Conservation (phyloP, 1,284 basidiomycete genomes). For the Trametes sp. region DNA sequence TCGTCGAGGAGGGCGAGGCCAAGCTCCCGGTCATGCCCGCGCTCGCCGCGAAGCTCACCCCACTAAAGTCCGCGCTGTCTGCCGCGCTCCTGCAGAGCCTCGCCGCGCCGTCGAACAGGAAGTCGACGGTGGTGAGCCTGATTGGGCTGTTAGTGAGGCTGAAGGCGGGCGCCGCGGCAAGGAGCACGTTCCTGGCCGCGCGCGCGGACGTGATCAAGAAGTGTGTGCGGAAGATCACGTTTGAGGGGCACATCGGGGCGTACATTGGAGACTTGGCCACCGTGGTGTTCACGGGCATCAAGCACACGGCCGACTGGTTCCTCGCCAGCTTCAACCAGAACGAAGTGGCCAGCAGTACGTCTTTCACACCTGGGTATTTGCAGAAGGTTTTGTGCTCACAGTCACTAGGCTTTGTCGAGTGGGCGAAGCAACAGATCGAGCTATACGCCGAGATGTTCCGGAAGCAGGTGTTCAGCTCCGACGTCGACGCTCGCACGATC, state of each 20-base stretch:
- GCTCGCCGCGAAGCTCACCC: constrained; percentile 68
- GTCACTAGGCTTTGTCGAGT: constrained; percentile 85
- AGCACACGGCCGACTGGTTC: constrained; percentile 98
- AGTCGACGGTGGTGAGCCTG: constrained; percentile 76
- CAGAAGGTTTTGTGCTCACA: not conserved
- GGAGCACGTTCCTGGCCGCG: constrained; percentile 85
- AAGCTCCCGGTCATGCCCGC: constrained; percentile 63
- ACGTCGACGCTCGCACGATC: constrained; percentile 71
- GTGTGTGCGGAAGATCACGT: constrained; percentile 85
- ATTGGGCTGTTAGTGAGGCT: constrained; percentile 80
- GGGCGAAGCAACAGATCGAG: constrained; percentile 91
- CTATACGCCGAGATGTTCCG: constrained; percentile 87
- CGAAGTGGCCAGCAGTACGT: constrained; percentile 88
- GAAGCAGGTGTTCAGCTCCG: constrained; percentile 89
- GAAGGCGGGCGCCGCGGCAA: constrained; percentile 80
- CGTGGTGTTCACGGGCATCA: constrained; percentile 89
- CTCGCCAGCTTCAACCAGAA: constrained; percentile 95
- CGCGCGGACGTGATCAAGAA: constrained; percentile 80
- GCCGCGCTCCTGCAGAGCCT: constrained; percentile 79
- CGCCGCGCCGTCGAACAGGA: constrained; percentile 78
- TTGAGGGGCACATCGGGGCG: constrained; percentile 88
- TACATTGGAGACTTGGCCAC: constrained; percentile 85
- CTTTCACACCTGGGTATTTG: not conserved
- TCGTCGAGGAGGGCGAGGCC: constrained; percentile 85
- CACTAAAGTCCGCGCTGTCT: constrained; percentile 76